phyloP scores from a whole-genome alignment of 179 eudicot genomes.

The Kewa caespitosa region DNA sequence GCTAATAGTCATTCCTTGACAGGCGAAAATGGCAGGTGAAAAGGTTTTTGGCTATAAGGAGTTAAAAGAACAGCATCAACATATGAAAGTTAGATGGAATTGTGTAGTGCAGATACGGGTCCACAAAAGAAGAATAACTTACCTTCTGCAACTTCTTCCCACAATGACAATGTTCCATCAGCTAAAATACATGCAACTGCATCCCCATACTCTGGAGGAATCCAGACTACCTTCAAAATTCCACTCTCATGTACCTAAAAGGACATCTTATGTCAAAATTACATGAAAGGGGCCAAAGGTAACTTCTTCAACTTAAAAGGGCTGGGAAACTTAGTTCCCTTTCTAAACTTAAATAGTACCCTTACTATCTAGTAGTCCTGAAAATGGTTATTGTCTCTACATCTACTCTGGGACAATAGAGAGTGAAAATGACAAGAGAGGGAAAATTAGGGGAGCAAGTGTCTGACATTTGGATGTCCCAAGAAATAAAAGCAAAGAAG shows the following conservation, averaged over 20 bases:
- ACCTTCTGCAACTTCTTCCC: conserved; percentile 92
- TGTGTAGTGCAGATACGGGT: background rate
- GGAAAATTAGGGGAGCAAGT: no score
- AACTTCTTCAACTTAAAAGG: background rate
- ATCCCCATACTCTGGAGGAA: conserved; percentile 92
- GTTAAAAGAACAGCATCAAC: background rate
- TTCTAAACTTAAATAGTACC: background rate
- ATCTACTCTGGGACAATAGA: background rate
- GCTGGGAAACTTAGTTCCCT: background rate
- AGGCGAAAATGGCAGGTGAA: conserved; percentile 7
- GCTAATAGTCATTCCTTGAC: background rate
- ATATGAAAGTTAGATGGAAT: background rate
- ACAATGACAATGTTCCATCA: conserved; percentile 76
- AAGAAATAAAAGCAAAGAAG: no score
- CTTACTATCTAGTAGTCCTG: background rate
- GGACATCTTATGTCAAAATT: conserved; percentile 1
- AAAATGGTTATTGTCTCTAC: background rate
- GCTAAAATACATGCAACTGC: conserved; percentile 72
- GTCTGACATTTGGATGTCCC: no score
- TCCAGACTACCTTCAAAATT: conserved; percentile 76
- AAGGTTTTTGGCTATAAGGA: background rate
- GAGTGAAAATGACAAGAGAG: background rate
- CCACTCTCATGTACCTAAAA: conserved; percentile 56
- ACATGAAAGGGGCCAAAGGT: conserved; percentile 8
- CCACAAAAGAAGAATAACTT: background rate